Evolutionary conservation across 164 flowering plant genomes (phyloP), one percentile per base, ranked within the genome.

Genomic region (Aristolochia fimbriata): DNA sequence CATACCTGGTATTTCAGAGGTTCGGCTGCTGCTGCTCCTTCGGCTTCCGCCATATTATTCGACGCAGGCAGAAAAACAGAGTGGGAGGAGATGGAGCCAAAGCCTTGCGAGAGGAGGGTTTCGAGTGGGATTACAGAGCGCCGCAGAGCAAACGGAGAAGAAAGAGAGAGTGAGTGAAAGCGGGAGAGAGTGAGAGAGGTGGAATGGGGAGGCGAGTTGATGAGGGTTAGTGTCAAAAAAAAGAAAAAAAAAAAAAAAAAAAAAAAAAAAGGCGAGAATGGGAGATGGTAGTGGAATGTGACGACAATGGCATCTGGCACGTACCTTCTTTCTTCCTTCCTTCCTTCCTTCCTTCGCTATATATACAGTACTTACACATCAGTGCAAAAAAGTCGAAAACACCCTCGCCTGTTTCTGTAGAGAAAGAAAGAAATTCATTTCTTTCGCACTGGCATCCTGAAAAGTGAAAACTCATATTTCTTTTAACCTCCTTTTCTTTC

Each of bases 1-100:
- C n/a, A n/a, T 65, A 75, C 86, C 79, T 78, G 68, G 60, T 66
- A 80, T 62, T 80, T 74, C 20, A 82, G 62, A 15, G 74, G 62
- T 45, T 64, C 72, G 10, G 73, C 55, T 22, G 74, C 16, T 55
- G 73, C 55, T 22, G 74, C 16, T 55, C 63, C 76, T 46, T 69
- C 76, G 46, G 61, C 62, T 57, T 72, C 49, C 21, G 78, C 77
- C 77, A 77, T 77, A n/a, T n/a, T n/a, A n/a, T n/a, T n/a, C n/a
- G n/a, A n/a, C n/a, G n/a, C 52, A 12, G 31, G 23, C 52, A 14
- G 21, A 59, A 8, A 49, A 21, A 57, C 62, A 50, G 55, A 48
- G 62, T 12, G 57, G 10, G 41, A 13, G 22, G 49, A 6, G 21
- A 5, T 7, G 25, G 41, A 22, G n/a, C n/a, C n/a, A n/a, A n/a